A percentile compares a stretch with the other conserved stretches of the same genome.
These are phyloP conservation scores for Chlamydomonas sp. DNA, from an alignment of 139 green algal genomes.

Conservation along the genomic window DNA sequence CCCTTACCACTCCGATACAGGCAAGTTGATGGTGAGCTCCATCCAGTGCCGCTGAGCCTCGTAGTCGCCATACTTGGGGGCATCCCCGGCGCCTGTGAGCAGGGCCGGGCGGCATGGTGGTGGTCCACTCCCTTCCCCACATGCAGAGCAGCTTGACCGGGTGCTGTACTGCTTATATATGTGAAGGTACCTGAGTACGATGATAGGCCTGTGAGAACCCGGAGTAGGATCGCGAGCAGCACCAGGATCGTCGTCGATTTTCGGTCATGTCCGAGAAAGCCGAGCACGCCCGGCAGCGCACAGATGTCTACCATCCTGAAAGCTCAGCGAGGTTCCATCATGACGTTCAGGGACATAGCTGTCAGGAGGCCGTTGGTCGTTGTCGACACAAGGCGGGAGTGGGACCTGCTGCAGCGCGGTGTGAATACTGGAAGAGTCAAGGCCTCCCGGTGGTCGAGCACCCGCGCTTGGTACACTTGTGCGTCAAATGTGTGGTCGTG, in stretches of 20 bases:
- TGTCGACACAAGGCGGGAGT: no score
- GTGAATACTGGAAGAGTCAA: no score
- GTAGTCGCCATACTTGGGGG: slow-evolving; percentile 96
- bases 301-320: no score
- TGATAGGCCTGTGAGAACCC: slow-evolving; percentile 72
- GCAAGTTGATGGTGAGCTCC: slow-evolving; percentile 91
- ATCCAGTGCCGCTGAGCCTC: slow-evolving; percentile 99
- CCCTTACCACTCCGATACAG: slow-evolving; percentile 83
- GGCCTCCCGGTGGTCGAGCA: no score
- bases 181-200: slow-evolving; percentile 78
- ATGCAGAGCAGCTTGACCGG: not conserved
- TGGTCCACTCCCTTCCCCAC: not conserved
- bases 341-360: no score
- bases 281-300: not conserved
- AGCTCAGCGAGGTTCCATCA: no score
- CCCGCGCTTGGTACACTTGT: no score
- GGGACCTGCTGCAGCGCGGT: no score
- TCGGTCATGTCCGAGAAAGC: not conserved
- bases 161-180: not conserved
- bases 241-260: slow-evolving; percentile 16
- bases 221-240: slow-evolving; percentile 69
- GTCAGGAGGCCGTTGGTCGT: no score
- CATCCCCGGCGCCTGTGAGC: slow-evolving; percentile 63
- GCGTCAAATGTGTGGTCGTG: no score
- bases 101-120: not conserved